A percentile compares a stretch with the other conserved stretches of the same genome.
These are phyloP conservation scores for Xylaria sp. DNA, from an alignment of 2,329 filamentous ascomycete species.

Conservation along the genomic window DNA sequence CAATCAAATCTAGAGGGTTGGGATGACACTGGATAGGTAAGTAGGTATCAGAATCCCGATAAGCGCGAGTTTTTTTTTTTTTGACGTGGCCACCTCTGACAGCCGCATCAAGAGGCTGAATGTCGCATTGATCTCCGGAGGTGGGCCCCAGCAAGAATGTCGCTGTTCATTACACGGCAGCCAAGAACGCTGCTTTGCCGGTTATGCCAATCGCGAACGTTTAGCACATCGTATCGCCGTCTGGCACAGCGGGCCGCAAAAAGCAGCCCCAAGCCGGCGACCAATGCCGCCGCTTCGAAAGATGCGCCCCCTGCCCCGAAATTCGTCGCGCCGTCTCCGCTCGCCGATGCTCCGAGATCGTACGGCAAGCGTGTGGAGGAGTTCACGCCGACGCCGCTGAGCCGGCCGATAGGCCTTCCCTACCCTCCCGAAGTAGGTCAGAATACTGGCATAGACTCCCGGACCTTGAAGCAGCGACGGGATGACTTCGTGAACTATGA, in stretches of 20 bases:
- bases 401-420: slow-evolving; percentile 83
- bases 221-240: slow-evolving; percentile 58
- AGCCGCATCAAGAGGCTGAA: background rate
- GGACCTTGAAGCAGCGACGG: slow-evolving; percentile 74
- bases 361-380: slow-evolving; percentile 66
- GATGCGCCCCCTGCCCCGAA: slow-evolving; percentile 28
- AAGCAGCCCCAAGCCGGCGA: slow-evolving; percentile 33
- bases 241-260: slow-evolving; percentile 48
- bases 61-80: slow-evolving; percentile 12
- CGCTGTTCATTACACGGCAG: slow-evolving; percentile 46
- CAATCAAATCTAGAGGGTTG: slow-evolving; percentile 5
- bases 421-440: slow-evolving; percentile 79
- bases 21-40: background rate
- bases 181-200: slow-evolving; percentile 57
- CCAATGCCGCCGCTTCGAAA: slow-evolving; percentile 34
- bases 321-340: slow-evolving; percentile 54
- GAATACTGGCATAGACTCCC: slow-evolving; percentile 80
- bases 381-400: slow-evolving; percentile 69
- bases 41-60: slow-evolving; percentile 10
- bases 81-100: slow-evolving; percentile 4
- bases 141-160: slow-evolving; percentile 25
- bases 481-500: slow-evolving; percentile 88
- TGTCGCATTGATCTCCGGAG: background rate
- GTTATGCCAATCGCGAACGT: slow-evolving; percentile 63
- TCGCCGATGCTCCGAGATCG: slow-evolving; percentile 68